Evolutionary conservation across 768 basidiomycete species (phyloP), one percentile per base, ranked within the genome.

Genomic region (Hygrocybe punicea): DNA sequence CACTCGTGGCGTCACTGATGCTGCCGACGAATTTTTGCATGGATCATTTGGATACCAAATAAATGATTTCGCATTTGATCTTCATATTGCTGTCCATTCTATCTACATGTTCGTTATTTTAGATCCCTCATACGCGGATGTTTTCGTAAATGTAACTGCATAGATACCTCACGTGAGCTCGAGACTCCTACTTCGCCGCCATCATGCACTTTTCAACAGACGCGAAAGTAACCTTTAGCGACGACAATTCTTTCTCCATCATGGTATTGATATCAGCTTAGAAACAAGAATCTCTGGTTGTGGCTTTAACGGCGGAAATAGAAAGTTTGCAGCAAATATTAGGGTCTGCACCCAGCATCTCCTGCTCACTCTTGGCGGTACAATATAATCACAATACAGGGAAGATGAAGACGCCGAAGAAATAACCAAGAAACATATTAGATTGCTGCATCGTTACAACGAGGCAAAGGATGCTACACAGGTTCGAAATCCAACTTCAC

Each of bases 401-500:
- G 69, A 67, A 53, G 55, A 68, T 44, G 76, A 78, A 57, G 80
- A 84, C 51, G 80, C 85, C 0, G 81, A 84, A 42, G 72, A 71
- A 49, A 81, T 87, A 7, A 82, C 87, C 21, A 82, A 84, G 58
- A 71, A 75, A 13, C 87, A 91, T 62, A 91, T 91, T 68, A 81
- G 80, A 61, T 74, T 89, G 3, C 73, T 91, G 35, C 90, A 91
- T 67, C 75, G 73, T 36, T 92, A 91, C 59, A 91, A 91, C 58
- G 90, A 91, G 67, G 81, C 87, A 8, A 91, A 91, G 65, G 90
- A 92, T 67, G 90, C 89, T 4, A 78, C 87, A 0, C 90, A 91
- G 84, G 89, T 84, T 58, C n/a, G 57, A 16, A 11, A 11, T 21
- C 21, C 14, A 19, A 58, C 66, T 59, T 24, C 17, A 25, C 16